Evolutionary conservation across 208 protist species (phyloP).

Genomic region (Leptomonas pyrrhocoris): DNA sequence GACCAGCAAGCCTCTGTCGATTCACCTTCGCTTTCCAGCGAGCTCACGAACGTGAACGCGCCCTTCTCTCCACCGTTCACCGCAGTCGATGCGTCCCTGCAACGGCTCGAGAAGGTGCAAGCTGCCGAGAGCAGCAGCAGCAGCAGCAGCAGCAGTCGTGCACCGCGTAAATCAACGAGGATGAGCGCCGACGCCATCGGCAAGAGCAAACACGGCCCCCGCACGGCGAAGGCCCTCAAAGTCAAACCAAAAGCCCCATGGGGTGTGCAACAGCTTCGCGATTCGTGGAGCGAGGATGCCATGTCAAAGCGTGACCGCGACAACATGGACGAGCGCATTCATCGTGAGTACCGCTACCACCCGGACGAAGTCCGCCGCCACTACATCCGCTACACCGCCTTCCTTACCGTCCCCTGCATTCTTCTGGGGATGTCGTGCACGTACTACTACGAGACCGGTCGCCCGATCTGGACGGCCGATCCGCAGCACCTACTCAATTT

Average conservation of each 20-base stretch:
- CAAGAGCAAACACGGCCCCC: constrained; percentile 17
- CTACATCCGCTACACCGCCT: constrained; percentile 56
- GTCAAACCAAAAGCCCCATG: constrained; percentile 69
- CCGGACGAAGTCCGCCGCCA: constrained; percentile 70
- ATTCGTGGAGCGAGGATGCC: constrained; percentile 84
- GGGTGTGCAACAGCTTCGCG: constrained; percentile 82
- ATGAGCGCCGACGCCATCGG: neutral
- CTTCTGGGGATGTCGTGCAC: constrained; percentile 35
- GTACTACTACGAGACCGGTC: constrained; percentile 69
- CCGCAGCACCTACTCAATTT: constrained; percentile 75
- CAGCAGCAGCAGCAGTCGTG: neutral
- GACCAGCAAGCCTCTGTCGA: neutral
- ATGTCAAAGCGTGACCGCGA: constrained; percentile 77
- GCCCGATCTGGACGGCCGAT: constrained; percentile 66
- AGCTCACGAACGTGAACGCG: neutral
- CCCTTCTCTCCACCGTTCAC: neutral
- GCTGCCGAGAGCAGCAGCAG: neutral
- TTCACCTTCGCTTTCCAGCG: neutral
- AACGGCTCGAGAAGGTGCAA: neutral
- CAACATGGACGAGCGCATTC: constrained; percentile 80
- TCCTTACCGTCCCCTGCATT: constrained; percentile 56
- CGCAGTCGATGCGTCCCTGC: neutral
- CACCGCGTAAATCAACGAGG: neutral
- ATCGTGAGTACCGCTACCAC: constrained; percentile 88
- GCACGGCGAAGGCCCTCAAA: constrained; percentile 32